Percentiles rank a stretch among this genome's conserved stretches.
Conservation (phyloP, 345 rosid genomes). For the Theobroma cacao region DNA sequence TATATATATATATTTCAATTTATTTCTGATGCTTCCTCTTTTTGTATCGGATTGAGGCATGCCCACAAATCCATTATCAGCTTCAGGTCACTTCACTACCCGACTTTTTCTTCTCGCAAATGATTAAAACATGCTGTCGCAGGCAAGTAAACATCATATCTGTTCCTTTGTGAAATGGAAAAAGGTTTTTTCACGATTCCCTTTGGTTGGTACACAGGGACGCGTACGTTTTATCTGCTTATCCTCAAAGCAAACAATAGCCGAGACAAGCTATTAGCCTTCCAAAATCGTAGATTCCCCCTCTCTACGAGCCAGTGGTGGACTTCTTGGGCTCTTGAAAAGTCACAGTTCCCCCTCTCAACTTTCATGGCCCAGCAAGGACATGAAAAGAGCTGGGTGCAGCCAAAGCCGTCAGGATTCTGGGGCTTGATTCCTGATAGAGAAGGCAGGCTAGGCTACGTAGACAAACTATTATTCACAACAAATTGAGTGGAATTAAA, state of each 20-base stretch:
- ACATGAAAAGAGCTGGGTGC: not conserved
- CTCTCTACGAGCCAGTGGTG: not conserved
- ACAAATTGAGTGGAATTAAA: not conserved
- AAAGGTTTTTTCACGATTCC: conserved; percentile 13
- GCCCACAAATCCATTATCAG: conserved; percentile 10
- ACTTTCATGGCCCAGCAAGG: not conserved
- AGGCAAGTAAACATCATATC: not conserved
- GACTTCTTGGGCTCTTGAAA: not conserved
- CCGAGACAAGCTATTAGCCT: not conserved
- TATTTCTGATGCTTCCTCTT: not conserved
- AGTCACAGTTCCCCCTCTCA: not conserved
- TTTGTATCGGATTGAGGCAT: not conserved
- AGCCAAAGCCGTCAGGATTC: not conserved
- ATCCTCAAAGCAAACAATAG: not conserved
- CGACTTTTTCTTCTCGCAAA: not conserved
- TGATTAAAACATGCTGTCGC: not conserved
- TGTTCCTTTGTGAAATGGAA: not conserved
- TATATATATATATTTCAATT: no score
- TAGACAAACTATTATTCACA: conserved; percentile 1
- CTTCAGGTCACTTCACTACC: not conserved
- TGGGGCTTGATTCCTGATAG: not conserved
- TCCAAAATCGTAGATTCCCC: not conserved
- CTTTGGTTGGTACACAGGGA: conserved; percentile 20
- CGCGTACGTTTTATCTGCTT: conserved; percentile 12
- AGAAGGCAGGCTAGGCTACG: not conserved